A percentile compares a stretch with the other conserved stretches of the same genome.
These are phyloP conservation scores for Backusella liffmaniae DNA, from an alignment of 192 early-diverging fungal species.

Conservation along the genomic window DNA sequence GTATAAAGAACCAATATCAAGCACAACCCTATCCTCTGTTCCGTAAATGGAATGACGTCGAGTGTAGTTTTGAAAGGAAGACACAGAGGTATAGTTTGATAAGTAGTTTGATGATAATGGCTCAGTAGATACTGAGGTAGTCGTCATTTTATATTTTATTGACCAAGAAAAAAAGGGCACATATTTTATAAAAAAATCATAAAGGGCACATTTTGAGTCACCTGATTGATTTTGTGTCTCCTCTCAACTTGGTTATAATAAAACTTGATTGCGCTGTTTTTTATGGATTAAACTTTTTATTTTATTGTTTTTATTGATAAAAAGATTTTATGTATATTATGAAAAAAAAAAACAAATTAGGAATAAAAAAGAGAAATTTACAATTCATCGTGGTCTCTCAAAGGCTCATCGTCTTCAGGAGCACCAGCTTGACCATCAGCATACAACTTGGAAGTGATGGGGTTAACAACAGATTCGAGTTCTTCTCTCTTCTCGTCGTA, in stretches of 20 bases:
- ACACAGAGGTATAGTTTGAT: conserved; percentile 15
- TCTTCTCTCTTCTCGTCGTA: conserved; percentile 95
- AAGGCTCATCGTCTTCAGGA: conserved; percentile 14
- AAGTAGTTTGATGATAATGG: conserved; percentile 22
- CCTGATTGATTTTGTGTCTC: neutral
- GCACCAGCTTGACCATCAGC: conserved; percentile 24
- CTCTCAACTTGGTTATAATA: too few relatives aligned
- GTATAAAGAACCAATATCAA: conserved; percentile 82
- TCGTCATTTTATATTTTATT: conserved; percentile 18
- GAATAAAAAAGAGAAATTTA: conserved; percentile 11
- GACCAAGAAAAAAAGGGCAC: neutral
- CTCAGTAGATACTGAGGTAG: conserved; percentile 25
- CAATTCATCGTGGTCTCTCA: conserved; percentile 27
- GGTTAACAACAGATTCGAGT: conserved; percentile 92
- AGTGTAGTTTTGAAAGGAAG: conserved; percentile 24
- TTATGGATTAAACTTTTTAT: neutral
- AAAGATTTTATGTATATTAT: neutral
- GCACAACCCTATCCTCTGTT: conserved; percentile 82
- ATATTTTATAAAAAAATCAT: neutral
- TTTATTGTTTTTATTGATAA: neutral
- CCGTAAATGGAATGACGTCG: conserved; percentile 65
- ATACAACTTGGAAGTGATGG: conserved; percentile 93
- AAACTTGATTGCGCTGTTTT: neutral
- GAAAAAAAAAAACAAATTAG: neutral
- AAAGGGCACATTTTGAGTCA: neutral